Evolutionary conservation across 441 rosid species (phyloP).

Genomic region (Arabidopsis lyrata): DNA sequence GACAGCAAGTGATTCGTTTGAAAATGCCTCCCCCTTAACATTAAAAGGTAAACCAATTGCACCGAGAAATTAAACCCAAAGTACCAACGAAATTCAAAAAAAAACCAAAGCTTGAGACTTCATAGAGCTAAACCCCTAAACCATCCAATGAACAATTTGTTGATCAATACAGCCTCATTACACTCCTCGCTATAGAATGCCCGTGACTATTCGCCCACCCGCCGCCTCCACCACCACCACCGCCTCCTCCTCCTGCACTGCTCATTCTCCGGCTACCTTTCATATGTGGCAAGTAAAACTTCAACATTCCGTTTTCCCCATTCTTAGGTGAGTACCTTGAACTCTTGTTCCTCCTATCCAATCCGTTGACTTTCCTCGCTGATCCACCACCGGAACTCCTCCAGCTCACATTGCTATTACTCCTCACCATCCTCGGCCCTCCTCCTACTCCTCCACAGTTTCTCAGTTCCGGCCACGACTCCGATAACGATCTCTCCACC

Average conservation of each 20-base stretch:
- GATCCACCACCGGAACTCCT: conserved; percentile 71
- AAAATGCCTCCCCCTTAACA: conserved; percentile 61
- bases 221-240: conserved; percentile 56
- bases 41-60: conserved; percentile 58
- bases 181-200: conserved; percentile 90
- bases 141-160: conserved; percentile 45
- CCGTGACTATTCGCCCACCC: conserved; percentile 73
- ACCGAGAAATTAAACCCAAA: conserved; percentile 47
- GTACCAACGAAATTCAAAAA: conserved; percentile 58
- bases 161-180: conserved; percentile 84
- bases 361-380: conserved; percentile 62
- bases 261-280: conserved; percentile 49
- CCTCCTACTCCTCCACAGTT: conserved; percentile 48
- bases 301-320: conserved; percentile 81
- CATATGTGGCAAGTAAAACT: conserved; percentile 84
- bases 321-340: conserved; percentile 86
- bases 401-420: conserved; percentile 99
- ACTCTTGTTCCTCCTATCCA: conserved; percentile 80
- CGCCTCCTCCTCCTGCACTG: conserved; percentile 28
- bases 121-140: conserved; percentile 47
- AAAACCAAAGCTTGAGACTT: conserved; percentile 53
- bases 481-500: conserved; percentile 90
- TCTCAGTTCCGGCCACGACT: conserved; percentile 91
- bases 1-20: conserved; percentile 57
- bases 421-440: conserved; percentile 80